Base-by-base conservation (phyloP, 2,329 filamentous ascomycete genomes). In the Teratosphaeria viscida region DNA sequence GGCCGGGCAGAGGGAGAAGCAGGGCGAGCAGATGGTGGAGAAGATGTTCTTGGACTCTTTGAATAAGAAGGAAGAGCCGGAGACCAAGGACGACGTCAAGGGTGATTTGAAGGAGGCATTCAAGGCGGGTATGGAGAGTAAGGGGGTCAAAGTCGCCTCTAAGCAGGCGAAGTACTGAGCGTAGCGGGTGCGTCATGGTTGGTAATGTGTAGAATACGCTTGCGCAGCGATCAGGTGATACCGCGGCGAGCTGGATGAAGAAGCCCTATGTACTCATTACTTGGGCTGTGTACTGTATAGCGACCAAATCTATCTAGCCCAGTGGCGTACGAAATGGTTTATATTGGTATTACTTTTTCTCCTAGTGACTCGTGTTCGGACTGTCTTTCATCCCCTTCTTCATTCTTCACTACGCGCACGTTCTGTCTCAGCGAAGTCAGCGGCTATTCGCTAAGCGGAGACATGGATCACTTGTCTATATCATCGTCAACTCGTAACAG, bases 21-120 rank as follows among this genome's bases (percentile, higher is more conserved):
- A 78, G 69, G 65, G 63, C n/a, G 59, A 64, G 57, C 55, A 66
- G 54, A 62, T 74, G 65, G 65, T 72, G 19, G 63, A 71, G 59
- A 74, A 76, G 73, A 67, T 79, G 70, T 62, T 78, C 57, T 60
- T 66, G 58, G 62, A 69, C 34, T 62, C 47, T 32, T 55, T 57
- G 63, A 61, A 55, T 60, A 62, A 63, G 59, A 52, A 62, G 35
- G 59, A 66, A 43, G 58, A 60, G 43, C 52, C 63, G n/a, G 54
- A 27, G 32, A 57, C n/a, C 27, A 52, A 56, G 14, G 47, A 60
- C 52, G 49, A 54, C 52, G 60, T 23, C 8, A 57, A 49, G 55
- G 63, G 60, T 0, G 76, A 79, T 65, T 60, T 76, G 6, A 76
- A 76, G 61, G 74, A 75, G 7, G 64, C 72, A 55, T 79, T 75